Percentiles rank a stretch among this genome's conserved stretches.
Conservation (phyloP, 2,329 filamentous ascomycete species). For the Chaetomium globosum region DNA sequence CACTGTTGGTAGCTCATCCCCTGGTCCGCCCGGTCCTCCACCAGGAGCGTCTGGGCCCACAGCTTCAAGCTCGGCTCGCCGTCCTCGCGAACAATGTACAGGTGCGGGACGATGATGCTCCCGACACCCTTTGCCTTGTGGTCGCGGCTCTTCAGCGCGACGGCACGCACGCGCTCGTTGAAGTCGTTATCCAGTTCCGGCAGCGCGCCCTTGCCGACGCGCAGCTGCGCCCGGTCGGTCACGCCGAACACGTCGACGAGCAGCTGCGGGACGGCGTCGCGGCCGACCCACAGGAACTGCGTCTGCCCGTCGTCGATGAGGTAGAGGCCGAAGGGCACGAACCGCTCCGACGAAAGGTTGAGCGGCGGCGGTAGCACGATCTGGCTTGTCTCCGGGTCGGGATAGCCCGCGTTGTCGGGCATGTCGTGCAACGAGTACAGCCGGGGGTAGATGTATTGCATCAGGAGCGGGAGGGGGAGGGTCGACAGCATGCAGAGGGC, state of each 20-base stretch:
- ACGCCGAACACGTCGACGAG: conserved; percentile 88
- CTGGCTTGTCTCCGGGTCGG: conserved; percentile 82
- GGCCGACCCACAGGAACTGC: conserved; percentile 95
- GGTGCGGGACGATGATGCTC: conserved; percentile 86
- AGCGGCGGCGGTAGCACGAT: conserved; percentile 82
- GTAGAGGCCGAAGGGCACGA: conserved; percentile 89
- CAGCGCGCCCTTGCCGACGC: conserved; percentile 85
- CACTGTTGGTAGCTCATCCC: conserved; percentile 91
- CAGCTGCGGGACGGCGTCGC: conserved; percentile 88
- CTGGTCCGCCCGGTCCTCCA: conserved; percentile 94
- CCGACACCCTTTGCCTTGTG: conserved; percentile 84
- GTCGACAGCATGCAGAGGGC: conserved; percentile 94
- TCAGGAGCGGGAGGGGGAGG: conserved; percentile 81
- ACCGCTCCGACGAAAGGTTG: conserved; percentile 84
- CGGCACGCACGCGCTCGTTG: conserved; percentile 87
- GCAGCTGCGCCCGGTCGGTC: conserved; percentile 78
- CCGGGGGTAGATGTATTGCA: conserved; percentile 88
- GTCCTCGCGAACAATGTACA: conserved; percentile 93
- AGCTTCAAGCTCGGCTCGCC: conserved; percentile 92
- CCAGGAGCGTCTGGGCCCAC: conserved; percentile 93
- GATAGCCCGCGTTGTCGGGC: conserved; percentile 87
- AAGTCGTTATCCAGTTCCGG: conserved; percentile 94
- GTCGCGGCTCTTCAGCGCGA: conserved; percentile 89
- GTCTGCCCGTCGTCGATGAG: conserved; percentile 96
- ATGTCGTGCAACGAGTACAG: conserved; percentile 92